Evolutionary conservation across 495 filamentous ascomycete genomes (phyloP).

Genomic region (Penicillium flavigenum): DNA sequence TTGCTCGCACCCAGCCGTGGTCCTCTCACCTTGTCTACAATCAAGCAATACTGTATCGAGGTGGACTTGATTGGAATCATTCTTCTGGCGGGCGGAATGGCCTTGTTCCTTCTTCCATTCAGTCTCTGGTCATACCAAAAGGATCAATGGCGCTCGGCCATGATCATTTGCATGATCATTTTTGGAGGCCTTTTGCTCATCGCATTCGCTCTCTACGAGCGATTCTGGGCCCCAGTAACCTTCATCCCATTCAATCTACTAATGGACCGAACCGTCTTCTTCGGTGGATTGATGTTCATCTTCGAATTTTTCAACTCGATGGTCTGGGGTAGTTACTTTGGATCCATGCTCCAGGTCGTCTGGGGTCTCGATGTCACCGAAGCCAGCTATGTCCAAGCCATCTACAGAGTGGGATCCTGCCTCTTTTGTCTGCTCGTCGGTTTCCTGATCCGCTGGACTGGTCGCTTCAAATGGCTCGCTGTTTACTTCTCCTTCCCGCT

Average conservation of each 20-base stretch:
- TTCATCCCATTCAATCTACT: slow-evolving; percentile 59
- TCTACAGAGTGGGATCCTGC: slow-evolving; percentile 47
- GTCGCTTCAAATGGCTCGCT: slow-evolving; percentile 46
- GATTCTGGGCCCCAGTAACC: slow-evolving; percentile 45
- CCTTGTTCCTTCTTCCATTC: slow-evolving; percentile 58
- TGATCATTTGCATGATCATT: slow-evolving; percentile 53
- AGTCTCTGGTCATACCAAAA: slow-evolving; percentile 42
- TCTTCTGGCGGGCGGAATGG: slow-evolving; percentile 53
- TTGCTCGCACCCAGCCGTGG: slow-evolving; percentile 33
- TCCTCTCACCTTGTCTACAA: slow-evolving; percentile 18
- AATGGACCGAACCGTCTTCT: slow-evolving; percentile 55
- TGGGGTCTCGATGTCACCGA: slow-evolving; percentile 51
- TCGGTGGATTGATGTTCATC: slow-evolving; percentile 53
- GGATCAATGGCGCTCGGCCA: slow-evolving; percentile 43
- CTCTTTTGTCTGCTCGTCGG: slow-evolving; percentile 46
- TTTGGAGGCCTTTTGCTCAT: slow-evolving; percentile 51
- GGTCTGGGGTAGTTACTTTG: slow-evolving; percentile 47
- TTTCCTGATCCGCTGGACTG: slow-evolving; percentile 50
- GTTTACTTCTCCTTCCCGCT: slow-evolving; percentile 57
- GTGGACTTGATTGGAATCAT: slow-evolving; percentile 51
- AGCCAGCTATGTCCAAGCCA: slow-evolving; percentile 50
- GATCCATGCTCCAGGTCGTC: slow-evolving; percentile 66
- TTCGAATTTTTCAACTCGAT: slow-evolving; percentile 50
- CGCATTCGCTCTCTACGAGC: slow-evolving; percentile 55
- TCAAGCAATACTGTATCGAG: slow-evolving; percentile 25